A percentile compares a stretch with the other conserved stretches of the same genome.
These are phyloP conservation scores for Aspergillus asperescens DNA, from an alignment of 495 filamentous ascomycete genomes.

Conservation along the genomic window DNA sequence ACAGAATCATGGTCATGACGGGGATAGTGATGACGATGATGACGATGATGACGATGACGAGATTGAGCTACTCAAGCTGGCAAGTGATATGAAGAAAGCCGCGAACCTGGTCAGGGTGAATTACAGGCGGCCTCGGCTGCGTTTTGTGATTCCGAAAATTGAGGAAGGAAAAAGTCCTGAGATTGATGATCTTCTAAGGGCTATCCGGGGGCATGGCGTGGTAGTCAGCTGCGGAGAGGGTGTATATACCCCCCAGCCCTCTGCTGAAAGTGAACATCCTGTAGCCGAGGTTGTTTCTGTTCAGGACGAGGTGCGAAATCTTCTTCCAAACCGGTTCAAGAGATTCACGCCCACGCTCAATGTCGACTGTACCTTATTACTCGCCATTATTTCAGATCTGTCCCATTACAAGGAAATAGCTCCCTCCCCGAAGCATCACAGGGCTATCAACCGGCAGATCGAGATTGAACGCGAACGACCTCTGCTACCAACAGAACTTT, in stretches of 20 bases:
- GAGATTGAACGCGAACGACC: conserved; percentile 56
- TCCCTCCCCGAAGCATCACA: conserved; percentile 43
- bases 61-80: conserved; percentile 53
- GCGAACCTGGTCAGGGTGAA: conserved; percentile 49
- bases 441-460: conserved; percentile 58
- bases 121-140: conserved; percentile 54
- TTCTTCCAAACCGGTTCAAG: conserved; percentile 51
- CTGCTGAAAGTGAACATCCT: neutral
- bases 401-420: conserved; percentile 48
- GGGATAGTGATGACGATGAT: conserved; percentile 18
- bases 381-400: conserved; percentile 67
- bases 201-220: conserved; percentile 53
- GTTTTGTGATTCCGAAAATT: conserved; percentile 58
- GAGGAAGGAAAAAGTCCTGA: conserved; percentile 43
- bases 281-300: conserved; percentile 14
- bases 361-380: conserved; percentile 68
- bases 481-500: conserved; percentile 56
- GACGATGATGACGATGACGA: conserved; percentile 45
- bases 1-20: conserved; percentile 25
- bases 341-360: conserved; percentile 57
- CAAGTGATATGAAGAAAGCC: conserved; percentile 49
- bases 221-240: conserved; percentile 42
- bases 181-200: conserved; percentile 52
- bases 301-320: conserved; percentile 32
- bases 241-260: conserved; percentile 18